These are phyloP conservation scores for Rhodotorula sp. DNA, from an alignment of 1,284 basidiomycete genomes.

Conservation along the genomic window DNA sequence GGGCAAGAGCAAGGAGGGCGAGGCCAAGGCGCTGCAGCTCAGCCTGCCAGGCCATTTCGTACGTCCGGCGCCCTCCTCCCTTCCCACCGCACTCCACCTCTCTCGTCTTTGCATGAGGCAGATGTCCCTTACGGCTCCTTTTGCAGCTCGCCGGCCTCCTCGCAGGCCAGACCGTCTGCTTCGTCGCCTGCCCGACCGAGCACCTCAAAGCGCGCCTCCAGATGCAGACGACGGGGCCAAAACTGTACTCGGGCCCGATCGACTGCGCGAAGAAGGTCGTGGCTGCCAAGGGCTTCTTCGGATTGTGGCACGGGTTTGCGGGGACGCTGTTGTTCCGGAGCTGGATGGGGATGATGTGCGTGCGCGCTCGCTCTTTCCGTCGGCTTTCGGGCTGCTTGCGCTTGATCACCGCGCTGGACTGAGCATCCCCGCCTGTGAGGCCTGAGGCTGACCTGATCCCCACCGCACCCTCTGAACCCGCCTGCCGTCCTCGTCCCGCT, in stretches of 20 bases:
- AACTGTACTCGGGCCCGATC: constrained; percentile 48
- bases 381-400: too few species aligned
- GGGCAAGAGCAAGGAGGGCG: constrained; percentile 6
- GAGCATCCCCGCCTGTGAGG: too few species aligned
- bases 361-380: neutral
- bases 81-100: neutral
- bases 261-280: constrained; percentile 51
- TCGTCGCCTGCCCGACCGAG: constrained; percentile 72
- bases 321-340: constrained; percentile 52
- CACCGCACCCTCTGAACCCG: too few species aligned
- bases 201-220: constrained; percentile 76
- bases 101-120: neutral
- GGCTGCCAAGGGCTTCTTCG: constrained; percentile 45
- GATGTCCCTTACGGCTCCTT: too few species aligned
- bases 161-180: constrained; percentile 71
- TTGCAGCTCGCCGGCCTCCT: constrained; percentile 64
- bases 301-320: constrained; percentile 51
- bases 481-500: too few species aligned
- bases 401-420: too few species aligned
- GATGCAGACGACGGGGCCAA: constrained; percentile 64
- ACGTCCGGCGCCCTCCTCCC: neutral
- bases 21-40: constrained; percentile 20
- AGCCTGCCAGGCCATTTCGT: constrained; percentile 42
- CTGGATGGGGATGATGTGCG: constrained; percentile 50
- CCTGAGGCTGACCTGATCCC: too few species aligned